Evolutionary conservation across 306 rosid species (phyloP).

Genomic region (Citrullus amarus): DNA sequence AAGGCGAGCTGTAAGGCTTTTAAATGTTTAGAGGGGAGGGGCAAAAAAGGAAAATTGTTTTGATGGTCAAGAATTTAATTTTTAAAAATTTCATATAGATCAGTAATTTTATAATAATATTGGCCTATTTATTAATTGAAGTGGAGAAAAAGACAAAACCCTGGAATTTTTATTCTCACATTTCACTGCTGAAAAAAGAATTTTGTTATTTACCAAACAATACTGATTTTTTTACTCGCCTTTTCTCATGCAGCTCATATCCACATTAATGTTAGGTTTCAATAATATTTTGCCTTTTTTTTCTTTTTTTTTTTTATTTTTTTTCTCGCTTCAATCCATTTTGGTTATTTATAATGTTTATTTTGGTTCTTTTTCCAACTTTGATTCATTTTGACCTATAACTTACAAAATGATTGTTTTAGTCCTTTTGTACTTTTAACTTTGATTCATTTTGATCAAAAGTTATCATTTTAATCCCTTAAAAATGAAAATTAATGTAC

Average conservation of each 20-base stretch:
- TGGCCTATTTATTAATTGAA: not conserved
- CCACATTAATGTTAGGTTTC: not conserved
- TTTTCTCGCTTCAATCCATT: too few species aligned
- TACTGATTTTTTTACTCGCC: not conserved
- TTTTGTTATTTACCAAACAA: not conserved
- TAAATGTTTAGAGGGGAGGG: constrained; percentile 1
- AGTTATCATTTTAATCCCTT: too few species aligned
- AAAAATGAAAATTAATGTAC: too few species aligned
- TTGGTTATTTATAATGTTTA: too few species aligned
- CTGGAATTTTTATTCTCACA: not conserved
- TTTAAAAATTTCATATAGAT: not conserved
- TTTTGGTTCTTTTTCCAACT: too few species aligned
- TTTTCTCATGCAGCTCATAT: not conserved
- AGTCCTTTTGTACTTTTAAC: too few species aligned
- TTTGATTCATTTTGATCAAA: too few species aligned
- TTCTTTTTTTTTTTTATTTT: too few species aligned
- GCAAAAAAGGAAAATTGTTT: not conserved
- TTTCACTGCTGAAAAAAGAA: not conserved
- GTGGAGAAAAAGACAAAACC: not conserved
- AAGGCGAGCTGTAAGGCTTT: constrained; percentile 5
- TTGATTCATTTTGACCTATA: too few species aligned
- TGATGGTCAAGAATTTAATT: not conserved
- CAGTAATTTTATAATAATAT: not conserved
- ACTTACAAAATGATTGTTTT: too few species aligned
- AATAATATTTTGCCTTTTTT: too few species aligned